Evolutionary conservation across 1,139 yeast species (phyloP).

Genomic region (Scheffersomyces lignicola): DNA sequence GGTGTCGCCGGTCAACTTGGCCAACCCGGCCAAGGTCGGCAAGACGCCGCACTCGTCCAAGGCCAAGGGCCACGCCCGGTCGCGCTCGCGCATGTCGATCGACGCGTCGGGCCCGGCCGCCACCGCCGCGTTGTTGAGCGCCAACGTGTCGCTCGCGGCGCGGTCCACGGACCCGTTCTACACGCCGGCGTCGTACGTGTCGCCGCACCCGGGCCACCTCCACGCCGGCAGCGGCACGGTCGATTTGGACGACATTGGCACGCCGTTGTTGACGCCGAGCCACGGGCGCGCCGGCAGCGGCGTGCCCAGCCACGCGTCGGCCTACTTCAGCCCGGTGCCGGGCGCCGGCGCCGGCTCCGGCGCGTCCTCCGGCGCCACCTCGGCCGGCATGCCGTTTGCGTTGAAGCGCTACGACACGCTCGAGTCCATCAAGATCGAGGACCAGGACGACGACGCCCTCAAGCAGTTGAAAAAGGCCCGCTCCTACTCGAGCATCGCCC

Average conservation of each 20-base stretch:
- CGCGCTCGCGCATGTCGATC: conserved; percentile 40
- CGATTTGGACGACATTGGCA: conserved; percentile 29
- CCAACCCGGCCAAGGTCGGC: conserved; percentile 21
- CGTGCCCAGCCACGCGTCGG: conserved; percentile 8
- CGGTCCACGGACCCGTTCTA: conserved; percentile 42
- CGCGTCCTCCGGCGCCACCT: conserved; percentile 7
- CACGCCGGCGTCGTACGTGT: conserved; percentile 41
- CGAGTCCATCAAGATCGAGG: conserved; percentile 38
- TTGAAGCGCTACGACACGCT: conserved; percentile 24
- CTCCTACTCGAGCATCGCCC: conserved; percentile 23
- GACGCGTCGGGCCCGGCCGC: conserved; percentile 25
- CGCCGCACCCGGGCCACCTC: conserved; percentile 33
- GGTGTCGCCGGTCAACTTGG: conserved; percentile 25
- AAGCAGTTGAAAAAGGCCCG: conserved; percentile 43
- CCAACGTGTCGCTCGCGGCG: conserved; percentile 16
- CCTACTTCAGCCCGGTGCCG: conserved; percentile 14
- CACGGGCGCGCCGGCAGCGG: conserved; percentile 5
- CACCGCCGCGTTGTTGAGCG: conserved; percentile 8
- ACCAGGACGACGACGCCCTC: conserved; percentile 47
- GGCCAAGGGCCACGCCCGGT: conserved; percentile 39
- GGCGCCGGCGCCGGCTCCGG: neutral
- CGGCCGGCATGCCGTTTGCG: conserved; percentile 13
- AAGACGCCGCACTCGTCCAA: conserved; percentile 31
- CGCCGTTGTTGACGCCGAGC: conserved; percentile 35
- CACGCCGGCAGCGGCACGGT: conserved; percentile 22